Evolutionary conservation across 768 basidiomycete genomes (phyloP), one percentile per base, ranked within the genome.

Genomic region (Phylloporus rhodoxanthus): DNA sequence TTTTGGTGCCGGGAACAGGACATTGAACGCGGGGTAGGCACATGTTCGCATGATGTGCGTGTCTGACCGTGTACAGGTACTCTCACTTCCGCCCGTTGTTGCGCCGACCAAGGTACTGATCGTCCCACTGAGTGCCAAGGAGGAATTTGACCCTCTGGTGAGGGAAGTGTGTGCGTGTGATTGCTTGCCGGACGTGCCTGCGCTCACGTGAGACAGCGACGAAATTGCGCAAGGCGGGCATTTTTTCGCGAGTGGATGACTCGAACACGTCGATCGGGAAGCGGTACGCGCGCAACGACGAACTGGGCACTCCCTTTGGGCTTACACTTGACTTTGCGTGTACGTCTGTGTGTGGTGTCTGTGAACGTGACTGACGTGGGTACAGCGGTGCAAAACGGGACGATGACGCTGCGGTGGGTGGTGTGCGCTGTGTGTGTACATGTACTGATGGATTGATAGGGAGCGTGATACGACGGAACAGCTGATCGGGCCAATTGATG

Each of bases 81-180:
- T 98, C 25, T 96, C 94, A 11, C 77, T 97, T 14, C 93, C 94
- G 13, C 72, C 91, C 5, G 64, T 88, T 47, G 86, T 98, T 15
- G 95, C 95, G 3, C 96, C 95, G 11, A 95, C 94, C 56, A 97
- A 98, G 70, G 90, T 92, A 56, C 81, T 97, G 60, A 95, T 99
- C 68, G 92, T 97, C 36, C 93, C 96, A 13, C 74, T 98, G 65
- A 93, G 89, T 60, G 80, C 85, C 55, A 86, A 85, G 65, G 77
- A 87, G 19, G 86, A 88, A 56, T 91, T 97, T 60, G 77, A 80
- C 52, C 87, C 90, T 23, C 77, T 95, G 48, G 82, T 96, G 25
- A 74, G 77, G 56, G 87, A 96, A 74, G 84, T 97, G 63, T 94
- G 95, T 96, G 64, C 69, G 94, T 88, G 20, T 26, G 1, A 8